Evolutionary conservation across 2,329 filamentous ascomycete species (phyloP).

Genomic region (Ophiostoma piceae): DNA sequence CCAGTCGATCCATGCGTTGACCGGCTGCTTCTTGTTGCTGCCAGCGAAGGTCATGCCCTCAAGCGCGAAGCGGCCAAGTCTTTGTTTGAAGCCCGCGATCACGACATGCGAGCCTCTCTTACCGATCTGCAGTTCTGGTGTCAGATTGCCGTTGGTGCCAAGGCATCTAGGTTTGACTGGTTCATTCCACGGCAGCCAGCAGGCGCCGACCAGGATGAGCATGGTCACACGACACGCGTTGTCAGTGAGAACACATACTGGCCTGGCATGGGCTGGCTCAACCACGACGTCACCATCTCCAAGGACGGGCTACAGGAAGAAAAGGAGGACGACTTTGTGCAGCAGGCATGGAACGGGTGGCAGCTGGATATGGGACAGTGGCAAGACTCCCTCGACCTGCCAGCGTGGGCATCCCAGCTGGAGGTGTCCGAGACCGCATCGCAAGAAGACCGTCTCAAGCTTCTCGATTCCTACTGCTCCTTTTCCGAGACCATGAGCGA

Average conservation of each 20-base stretch:
- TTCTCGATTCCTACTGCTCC: slow-evolving; percentile 48
- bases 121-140: slow-evolving; percentile 93
- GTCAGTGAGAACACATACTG: slow-evolving; percentile 76
- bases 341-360: slow-evolving; percentile 65
- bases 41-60: slow-evolving; percentile 81
- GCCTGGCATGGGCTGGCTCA: slow-evolving; percentile 71
- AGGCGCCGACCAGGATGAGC: slow-evolving; percentile 61
- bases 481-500: slow-evolving; percentile 59
- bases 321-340: slow-evolving; percentile 57
- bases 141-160: slow-evolving; percentile 86
- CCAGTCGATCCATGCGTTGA: slow-evolving; percentile 65
- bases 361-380: slow-evolving; percentile 57
- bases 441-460: slow-evolving; percentile 29
- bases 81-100: slow-evolving; percentile 63
- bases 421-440: slow-evolving; percentile 22
- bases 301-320: slow-evolving; percentile 19
- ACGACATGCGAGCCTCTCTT: slow-evolving; percentile 75
- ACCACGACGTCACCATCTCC: slow-evolving; percentile 50
- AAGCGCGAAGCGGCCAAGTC: slow-evolving; percentile 59
- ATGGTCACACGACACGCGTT: slow-evolving; percentile 66
- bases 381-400: slow-evolving; percentile 40
- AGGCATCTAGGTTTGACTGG: slow-evolving; percentile 86
- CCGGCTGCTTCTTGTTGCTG: slow-evolving; percentile 74
- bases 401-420: slow-evolving; percentile 36
- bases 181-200: slow-evolving; percentile 72